Evolutionary conservation across 2,329 filamentous ascomycete genomes (phyloP), one percentile per base, ranked within the genome.

Genomic region (Aspergillus calidoustus): DNA sequence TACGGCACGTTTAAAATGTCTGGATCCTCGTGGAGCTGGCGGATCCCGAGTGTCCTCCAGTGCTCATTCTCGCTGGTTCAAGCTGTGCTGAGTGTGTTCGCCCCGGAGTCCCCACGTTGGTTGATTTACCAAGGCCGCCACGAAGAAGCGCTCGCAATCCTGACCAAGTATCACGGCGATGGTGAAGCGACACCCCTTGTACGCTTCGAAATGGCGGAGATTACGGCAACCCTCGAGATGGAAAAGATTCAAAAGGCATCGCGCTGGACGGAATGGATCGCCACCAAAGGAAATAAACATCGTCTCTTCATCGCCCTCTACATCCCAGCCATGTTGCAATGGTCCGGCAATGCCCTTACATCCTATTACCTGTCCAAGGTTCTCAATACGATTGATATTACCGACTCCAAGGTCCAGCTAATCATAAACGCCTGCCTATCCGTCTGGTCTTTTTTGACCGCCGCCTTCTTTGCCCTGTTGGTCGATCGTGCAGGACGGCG

Each of bases 351-450:
- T 38, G 70, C 69, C 31, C 46, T 71, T 4, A 66, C 81, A 8
- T 86, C 86, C 59, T 88, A 87, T 69, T 84, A 88, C 71, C 80
- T 85, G 9, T 79, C 77, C 8, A 80, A 81, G 59, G 81, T 86
- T 23, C 76, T 86, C 56, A 75, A 82, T 54, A 82, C 82, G 1
- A 83, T 83, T 43, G 84, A 84, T 19, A 79, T 82, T 68, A 79
- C 70, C 3, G 68, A 79, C 19, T 80, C 82, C 71, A 74, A 55
- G 84, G 57, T 70, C 77, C 22, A 81, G 81, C 25, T 83, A 81
- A 83, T 86, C 54, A 84, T 88, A 62, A 81, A 75, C 0, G 77
- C 87, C 11, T 81, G 82, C 67, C 82, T 84, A 68, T 81, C 82
- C 28, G 78, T 84, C 64, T 84, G 86, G 70, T 83, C 85, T 25